Evolutionary conservation across 1,284 basidiomycete species (phyloP).

Genomic region (Tetrapyrgos nigripes): DNA sequence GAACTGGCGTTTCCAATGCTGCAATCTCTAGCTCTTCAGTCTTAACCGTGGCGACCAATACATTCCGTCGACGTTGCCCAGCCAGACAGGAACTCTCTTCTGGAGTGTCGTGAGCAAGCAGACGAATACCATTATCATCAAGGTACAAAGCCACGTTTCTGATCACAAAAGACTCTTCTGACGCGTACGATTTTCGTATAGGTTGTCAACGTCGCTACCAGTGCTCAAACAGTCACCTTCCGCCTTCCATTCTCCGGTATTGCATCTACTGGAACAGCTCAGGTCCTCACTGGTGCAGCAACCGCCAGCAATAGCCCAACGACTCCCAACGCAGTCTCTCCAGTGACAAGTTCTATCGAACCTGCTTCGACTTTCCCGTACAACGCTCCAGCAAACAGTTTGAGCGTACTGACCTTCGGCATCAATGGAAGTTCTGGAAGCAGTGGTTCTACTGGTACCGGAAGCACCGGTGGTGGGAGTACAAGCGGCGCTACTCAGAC

Average conservation of each 20-base stretch:
- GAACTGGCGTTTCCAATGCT: not conserved
- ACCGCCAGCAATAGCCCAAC: constrained; percentile 62
- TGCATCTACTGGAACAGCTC: constrained; percentile 45
- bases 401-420: constrained; percentile 55
- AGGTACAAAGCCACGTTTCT: no score
- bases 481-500: no score
- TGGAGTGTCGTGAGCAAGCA: constrained; percentile 66
- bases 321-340: constrained; percentile 52
- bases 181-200: constrained; percentile 27
- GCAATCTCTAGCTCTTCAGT: constrained; percentile 66
- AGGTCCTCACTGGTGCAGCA: constrained; percentile 53
- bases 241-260: constrained; percentile 61
- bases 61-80: constrained; percentile 66
- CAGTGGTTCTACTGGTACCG: no score
- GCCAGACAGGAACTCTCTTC: constrained; percentile 51
- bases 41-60: constrained; percentile 66
- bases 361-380: constrained; percentile 60
- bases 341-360: constrained; percentile 48
- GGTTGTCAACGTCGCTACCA: constrained; percentile 58
- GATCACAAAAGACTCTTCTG: not conserved
- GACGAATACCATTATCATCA: constrained; percentile 56
- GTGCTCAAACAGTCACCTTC: constrained; percentile 53
- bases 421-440: no score
- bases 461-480: no score
- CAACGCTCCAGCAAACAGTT: constrained; percentile 63